Evolutionary conservation across 305 asterid species (phyloP).

Genomic region (Fraxinus velutina): DNA sequence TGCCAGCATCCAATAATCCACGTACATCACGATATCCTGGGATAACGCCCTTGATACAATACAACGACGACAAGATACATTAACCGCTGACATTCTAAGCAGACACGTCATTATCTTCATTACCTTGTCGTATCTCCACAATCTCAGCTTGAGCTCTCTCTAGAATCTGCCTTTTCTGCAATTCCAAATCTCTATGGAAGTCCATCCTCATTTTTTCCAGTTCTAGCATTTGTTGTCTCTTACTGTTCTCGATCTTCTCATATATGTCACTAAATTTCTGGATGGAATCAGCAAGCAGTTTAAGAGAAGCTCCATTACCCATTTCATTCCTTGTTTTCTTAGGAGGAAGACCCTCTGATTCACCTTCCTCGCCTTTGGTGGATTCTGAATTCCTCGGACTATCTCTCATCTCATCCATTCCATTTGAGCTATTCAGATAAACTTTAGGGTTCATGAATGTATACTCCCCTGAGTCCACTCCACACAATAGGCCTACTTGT

Average conservation of each 20-base stretch:
- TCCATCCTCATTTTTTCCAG: slow-evolving; percentile 84
- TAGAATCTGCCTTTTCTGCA: slow-evolving; percentile 65
- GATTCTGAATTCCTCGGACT: slow-evolving; percentile 68
- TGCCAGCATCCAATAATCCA: slow-evolving; percentile 16
- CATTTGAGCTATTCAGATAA: slow-evolving; percentile 52
- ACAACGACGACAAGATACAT: slow-evolving; percentile 5
- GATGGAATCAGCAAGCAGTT: slow-evolving; percentile 67
- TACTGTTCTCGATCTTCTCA: slow-evolving; percentile 68
- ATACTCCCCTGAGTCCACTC: slow-evolving; percentile 75
- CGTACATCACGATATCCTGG: background rate
- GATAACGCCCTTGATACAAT: background rate
- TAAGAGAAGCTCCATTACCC: slow-evolving; percentile 35
- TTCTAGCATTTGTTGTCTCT: slow-evolving; percentile 72
- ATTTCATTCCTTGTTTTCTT: slow-evolving; percentile 35
- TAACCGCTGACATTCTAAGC: slow-evolving; percentile 47
- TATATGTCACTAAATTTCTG: slow-evolving; percentile 61
- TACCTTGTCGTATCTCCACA: slow-evolving; percentile 50
- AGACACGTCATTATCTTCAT: slow-evolving; percentile 48
- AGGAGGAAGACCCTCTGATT: slow-evolving; percentile 55
- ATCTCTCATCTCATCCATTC: slow-evolving; percentile 75
- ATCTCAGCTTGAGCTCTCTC: slow-evolving; percentile 79
- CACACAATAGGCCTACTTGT: slow-evolving; percentile 64
- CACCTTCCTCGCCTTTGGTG: slow-evolving; percentile 43
- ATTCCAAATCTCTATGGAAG: slow-evolving; percentile 68
- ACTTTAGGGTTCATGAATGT: slow-evolving; percentile 54